These are phyloP conservation scores for Flaveria robusta DNA, from an alignment of 129 eudicot species.

Conservation along the genomic window DNA sequence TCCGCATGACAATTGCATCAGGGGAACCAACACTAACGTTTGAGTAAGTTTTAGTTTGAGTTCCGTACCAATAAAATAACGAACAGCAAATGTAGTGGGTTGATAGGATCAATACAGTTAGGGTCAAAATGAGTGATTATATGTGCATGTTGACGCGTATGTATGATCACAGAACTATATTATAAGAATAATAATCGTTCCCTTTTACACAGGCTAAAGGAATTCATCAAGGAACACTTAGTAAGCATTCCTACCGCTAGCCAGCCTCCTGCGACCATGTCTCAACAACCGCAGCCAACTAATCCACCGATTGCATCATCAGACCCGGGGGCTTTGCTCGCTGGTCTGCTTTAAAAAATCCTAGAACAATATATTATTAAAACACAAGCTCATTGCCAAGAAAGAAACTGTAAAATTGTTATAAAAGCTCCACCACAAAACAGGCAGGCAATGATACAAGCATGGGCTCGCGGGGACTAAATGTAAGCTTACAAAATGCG, in stretches of 20 bases:
- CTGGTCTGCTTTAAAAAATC: constrained; percentile 67
- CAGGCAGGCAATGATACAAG: constrained; percentile 34
- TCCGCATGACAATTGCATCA: constrained; percentile 90
- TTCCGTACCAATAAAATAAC: neutral
- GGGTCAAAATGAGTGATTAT: neutral
- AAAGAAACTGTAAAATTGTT: constrained; percentile 40
- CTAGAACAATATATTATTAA: neutral
- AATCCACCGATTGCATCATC: constrained; percentile 49
- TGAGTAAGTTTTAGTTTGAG: constrained; percentile 59
- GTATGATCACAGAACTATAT: too few relatives aligned
- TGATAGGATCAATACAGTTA: neutral
- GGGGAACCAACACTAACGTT: constrained; percentile 87
- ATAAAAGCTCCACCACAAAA: constrained; percentile 33
- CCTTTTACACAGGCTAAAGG: constrained; percentile 65
- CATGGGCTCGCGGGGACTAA: constrained; percentile 63
- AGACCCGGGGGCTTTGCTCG: constrained; percentile 94
- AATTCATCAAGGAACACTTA: constrained; percentile 86
- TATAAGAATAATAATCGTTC: neutral
- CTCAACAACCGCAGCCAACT: constrained; percentile 52
- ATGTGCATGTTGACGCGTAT: too few relatives aligned
- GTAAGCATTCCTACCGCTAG: constrained; percentile 61
- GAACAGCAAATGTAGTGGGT: neutral
- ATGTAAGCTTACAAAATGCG: constrained; percentile 32
- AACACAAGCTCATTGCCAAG: constrained; percentile 24
- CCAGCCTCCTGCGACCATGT: constrained; percentile 51